Evolutionary conservation across 2,329 filamentous ascomycete genomes (phyloP).

Genomic region (Parastagonospora avenae): DNA sequence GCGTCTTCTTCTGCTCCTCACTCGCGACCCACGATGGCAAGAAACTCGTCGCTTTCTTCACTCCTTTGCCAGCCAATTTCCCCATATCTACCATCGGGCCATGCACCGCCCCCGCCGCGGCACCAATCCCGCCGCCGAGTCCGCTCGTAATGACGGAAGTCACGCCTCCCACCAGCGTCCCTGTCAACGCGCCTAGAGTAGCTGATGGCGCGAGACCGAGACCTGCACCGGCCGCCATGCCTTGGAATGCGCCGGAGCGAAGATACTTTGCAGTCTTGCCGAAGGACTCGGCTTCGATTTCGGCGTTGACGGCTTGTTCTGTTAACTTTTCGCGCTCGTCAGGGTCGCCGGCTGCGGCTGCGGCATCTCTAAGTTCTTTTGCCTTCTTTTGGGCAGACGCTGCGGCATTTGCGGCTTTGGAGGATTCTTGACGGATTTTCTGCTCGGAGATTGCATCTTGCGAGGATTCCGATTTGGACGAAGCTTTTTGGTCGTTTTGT

Average conservation of each 20-base stretch:
- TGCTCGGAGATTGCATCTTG: conserved; percentile 20
- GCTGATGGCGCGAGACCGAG: conserved; percentile 27
- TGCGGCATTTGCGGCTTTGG: conserved; percentile 23
- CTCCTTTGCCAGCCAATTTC: conserved; percentile 20
- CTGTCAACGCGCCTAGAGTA: conserved; percentile 23
- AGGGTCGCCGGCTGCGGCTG: conserved; percentile 19
- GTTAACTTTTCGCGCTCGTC: conserved; percentile 27
- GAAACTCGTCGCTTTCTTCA: conserved; percentile 19
- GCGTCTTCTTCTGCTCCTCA: conserved; percentile 20
- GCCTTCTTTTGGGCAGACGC: conserved; percentile 23
- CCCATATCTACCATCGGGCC: conserved; percentile 18
- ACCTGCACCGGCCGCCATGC: conserved; percentile 28
- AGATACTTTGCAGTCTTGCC: conserved; percentile 33
- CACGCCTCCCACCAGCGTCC: conserved; percentile 25
- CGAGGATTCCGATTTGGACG: not conserved
- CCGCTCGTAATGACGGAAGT: conserved; percentile 24
- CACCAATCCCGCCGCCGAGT: conserved; percentile 23
- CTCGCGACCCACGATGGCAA: conserved; percentile 23
- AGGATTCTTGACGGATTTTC: conserved; percentile 23
- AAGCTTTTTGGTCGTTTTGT: not conserved
- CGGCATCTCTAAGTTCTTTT: conserved; percentile 24
- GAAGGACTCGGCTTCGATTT: conserved; percentile 29
- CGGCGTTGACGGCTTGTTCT: conserved; percentile 24
- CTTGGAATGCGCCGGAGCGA: conserved; percentile 28
- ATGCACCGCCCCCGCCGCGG: conserved; percentile 21